A percentile compares a stretch with the other conserved stretches of the same genome.
Evolutionary conservation across 2,329 filamentous ascomycete genomes (phyloP).

Genomic region (Botryotinia narcissicola): DNA sequence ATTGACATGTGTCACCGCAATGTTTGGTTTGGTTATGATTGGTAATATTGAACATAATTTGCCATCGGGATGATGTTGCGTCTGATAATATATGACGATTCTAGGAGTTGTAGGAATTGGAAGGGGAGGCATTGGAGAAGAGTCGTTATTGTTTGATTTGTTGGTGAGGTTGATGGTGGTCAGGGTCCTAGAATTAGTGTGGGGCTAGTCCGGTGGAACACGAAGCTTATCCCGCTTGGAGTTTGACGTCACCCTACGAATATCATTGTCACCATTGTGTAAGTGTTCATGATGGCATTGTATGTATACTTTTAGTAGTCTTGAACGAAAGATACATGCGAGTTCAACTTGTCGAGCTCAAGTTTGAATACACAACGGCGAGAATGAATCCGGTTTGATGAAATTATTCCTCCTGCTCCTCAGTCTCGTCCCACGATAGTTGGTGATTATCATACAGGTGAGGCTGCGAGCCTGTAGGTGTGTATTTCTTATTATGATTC

Average conservation of each 20-base stretch:
- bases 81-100: conserved; percentile 62
- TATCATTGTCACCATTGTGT: not conserved
- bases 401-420: no score
- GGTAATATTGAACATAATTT: conserved; percentile 61
- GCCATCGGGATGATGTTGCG: conserved; percentile 53
- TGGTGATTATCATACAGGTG: not conserved
- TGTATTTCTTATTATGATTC: accelerated
- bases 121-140: conserved; percentile 35
- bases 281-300: not conserved
- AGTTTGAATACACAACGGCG: not conserved
- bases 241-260: not conserved
- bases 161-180: conserved; percentile 8
- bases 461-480: not conserved
- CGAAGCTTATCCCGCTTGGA: not conserved
- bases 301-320: not conserved
- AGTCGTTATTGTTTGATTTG: conserved; percentile 1
- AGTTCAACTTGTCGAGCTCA: not conserved
- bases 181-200: conserved; percentile 7
- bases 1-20: conserved; percentile 76
- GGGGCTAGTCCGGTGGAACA: not conserved
- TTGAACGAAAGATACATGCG: not conserved
- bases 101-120: conserved; percentile 32
- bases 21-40: conserved; percentile 46
- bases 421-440: not conserved
- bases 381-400: not conserved